Evolutionary conservation across 1,139 yeast genomes (phyloP).

Genomic region (Debaryomyces sp.): DNA sequence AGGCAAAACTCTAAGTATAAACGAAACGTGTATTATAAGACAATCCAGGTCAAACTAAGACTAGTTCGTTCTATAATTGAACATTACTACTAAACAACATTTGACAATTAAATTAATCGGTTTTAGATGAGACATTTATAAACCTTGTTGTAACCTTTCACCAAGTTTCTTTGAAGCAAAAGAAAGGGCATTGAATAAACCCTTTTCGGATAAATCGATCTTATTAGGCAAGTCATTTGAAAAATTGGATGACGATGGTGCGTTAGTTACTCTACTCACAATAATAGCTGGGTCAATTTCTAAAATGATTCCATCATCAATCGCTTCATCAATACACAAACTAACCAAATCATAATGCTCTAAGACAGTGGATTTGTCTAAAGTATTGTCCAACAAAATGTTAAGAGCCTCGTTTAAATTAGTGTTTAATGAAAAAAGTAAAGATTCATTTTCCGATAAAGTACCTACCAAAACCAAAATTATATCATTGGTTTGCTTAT

Average conservation of each 20-base stretch:
- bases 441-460: constrained; percentile 81
- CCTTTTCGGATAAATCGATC: constrained; percentile 85
- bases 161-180: constrained; percentile 86
- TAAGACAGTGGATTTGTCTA: constrained; percentile 77
- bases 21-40: constrained; percentile 4
- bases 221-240: constrained; percentile 54
- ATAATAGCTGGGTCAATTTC: constrained; percentile 89
- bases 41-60: background rate
- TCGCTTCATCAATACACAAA: constrained; percentile 85
- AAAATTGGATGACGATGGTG: constrained; percentile 52
- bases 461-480: constrained; percentile 72
- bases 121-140: constrained; percentile 25
- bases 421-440: constrained; percentile 74
- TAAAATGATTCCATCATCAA: constrained; percentile 89
- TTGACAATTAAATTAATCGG: background rate
- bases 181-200: constrained; percentile 83
- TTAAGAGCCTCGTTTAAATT: constrained; percentile 84
- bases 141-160: constrained; percentile 83
- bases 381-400: constrained; percentile 69
- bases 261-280: constrained; percentile 84
- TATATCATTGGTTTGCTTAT: constrained; percentile 82
- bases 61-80: constrained; percentile 3
- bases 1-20: background rate
- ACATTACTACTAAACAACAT: background rate
- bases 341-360: constrained; percentile 86